These are phyloP conservation scores for Aspergillus sp. DNA, from an alignment of 2,329 filamentous ascomycete species.

Conservation along the genomic window DNA sequence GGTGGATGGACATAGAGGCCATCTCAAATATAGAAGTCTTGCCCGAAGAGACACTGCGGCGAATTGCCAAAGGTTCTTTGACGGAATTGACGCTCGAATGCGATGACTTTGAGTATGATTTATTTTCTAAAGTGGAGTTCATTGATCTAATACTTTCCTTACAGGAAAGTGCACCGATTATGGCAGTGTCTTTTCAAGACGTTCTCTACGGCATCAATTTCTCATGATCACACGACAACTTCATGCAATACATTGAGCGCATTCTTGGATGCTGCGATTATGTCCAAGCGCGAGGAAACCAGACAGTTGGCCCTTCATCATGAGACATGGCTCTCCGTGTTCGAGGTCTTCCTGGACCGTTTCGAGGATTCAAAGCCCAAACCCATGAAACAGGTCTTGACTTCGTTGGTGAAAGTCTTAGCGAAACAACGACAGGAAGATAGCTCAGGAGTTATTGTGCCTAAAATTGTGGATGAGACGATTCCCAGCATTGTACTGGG, in stretches of 20 bases:
- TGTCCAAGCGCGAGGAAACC: constrained; percentile 24
- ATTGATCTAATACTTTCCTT: constrained; percentile 3
- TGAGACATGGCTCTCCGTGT: constrained; percentile 33
- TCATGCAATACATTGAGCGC: constrained; percentile 39
- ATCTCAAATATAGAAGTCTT: constrained; percentile 28
- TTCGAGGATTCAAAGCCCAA: constrained; percentile 39
- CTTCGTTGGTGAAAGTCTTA: constrained; percentile 30
- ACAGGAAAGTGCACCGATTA: constrained; percentile 26
- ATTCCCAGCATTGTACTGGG: constrained; percentile 32
- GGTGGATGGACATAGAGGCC: constrained; percentile 21
- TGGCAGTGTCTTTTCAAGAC: constrained; percentile 37
- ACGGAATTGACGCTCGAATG: constrained; percentile 25
- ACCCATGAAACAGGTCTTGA: constrained; percentile 38
- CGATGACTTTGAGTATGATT: constrained; percentile 26
- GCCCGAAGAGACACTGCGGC: constrained; percentile 24
- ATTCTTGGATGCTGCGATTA: constrained; percentile 32
- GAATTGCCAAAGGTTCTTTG: constrained; percentile 29
- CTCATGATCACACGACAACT: constrained; percentile 33
- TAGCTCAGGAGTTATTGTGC: constrained; percentile 12
- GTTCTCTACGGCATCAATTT: constrained; percentile 30
- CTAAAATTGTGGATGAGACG: constrained; percentile 17
- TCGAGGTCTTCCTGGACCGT: constrained; percentile 32
- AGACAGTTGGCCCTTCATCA: constrained; percentile 26
- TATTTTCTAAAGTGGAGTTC: not conserved
- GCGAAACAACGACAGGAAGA: constrained; percentile 19